A percentile compares a stretch with the other conserved stretches of the same genome.
Conservation (phyloP, 1,284 basidiomycete genomes). For the Ceratobasidium sp. region DNA sequence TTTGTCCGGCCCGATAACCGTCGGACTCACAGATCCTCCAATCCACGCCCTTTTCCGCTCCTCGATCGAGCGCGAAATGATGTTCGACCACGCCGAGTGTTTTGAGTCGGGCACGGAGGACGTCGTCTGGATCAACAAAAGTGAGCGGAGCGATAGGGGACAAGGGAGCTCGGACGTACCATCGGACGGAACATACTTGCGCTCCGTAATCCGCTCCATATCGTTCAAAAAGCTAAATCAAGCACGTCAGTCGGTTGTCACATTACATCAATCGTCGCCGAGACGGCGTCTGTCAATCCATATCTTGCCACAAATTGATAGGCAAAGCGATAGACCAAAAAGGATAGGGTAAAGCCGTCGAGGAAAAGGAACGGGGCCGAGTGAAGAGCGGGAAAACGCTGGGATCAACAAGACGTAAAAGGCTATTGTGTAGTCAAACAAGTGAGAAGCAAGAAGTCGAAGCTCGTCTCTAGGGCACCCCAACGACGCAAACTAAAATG, state of each 20-base stretch:
- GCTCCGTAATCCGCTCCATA: conserved; percentile 75
- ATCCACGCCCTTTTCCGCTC: conserved; percentile 37
- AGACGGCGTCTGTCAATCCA: no score
- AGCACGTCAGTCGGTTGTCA: no score
- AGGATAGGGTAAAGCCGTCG: conserved; percentile 5
- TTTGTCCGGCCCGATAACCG: not conserved
- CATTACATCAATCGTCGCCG: not conserved
- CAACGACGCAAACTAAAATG: no score
- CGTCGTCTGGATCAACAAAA: conserved; percentile 35
- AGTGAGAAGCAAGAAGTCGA: no score
- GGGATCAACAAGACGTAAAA: no score
- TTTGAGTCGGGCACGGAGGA: conserved; percentile 41
- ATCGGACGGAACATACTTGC: conserved; percentile 79
- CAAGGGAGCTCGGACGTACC: conserved; percentile 54
- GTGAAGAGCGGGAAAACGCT: no score
- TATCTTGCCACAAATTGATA: no score
- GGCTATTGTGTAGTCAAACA: no score
- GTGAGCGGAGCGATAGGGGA: not conserved
- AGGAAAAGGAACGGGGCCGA: conserved; percentile 40
- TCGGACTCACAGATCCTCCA: conserved; percentile 39
- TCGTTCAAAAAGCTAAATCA: conserved; percentile 75
- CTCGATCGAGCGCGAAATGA: conserved; percentile 39
- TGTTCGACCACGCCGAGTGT: conserved; percentile 42
- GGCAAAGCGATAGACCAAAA: not conserved
- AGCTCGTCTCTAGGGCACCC: no score